Conservation (phyloP, 169 alveolate genomes). For the Sarcocystis neurona region DNA sequence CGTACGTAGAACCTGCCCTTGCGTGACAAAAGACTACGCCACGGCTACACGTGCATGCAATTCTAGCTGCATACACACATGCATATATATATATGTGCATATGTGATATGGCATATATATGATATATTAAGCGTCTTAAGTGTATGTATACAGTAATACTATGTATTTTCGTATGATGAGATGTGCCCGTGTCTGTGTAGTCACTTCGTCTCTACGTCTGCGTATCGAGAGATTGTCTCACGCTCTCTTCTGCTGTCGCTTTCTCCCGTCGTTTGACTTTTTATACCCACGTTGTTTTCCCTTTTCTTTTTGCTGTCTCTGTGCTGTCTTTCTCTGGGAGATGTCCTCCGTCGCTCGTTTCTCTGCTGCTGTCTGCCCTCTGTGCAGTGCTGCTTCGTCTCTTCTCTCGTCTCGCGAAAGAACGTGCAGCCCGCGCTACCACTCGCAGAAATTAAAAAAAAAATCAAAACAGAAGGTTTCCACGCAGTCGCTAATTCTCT, state of each 20-base stretch:
- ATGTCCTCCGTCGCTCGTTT: not conserved
- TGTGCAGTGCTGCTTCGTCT: conserved; percentile 55
- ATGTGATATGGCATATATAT: no score
- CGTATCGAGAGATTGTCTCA: not conserved
- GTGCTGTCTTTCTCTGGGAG: no score
- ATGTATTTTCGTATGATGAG: no score
- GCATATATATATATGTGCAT: no score
- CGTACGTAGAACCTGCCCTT: no score
- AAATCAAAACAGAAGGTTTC: conserved; percentile 40
- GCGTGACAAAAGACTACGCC: no score
- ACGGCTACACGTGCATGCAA: no score
- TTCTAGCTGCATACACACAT: no score
- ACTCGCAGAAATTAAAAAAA: conserved; percentile 24
- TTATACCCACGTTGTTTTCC: not conserved
- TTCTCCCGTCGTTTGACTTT: not conserved
- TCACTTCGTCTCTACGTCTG: not conserved
- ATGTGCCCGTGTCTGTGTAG: no score
- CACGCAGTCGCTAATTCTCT: conserved; percentile 41
- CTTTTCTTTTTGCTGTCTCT: not conserved
- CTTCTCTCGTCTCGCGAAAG: conserved; percentile 36
- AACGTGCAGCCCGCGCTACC: conserved; percentile 39
- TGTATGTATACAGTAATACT: no score
- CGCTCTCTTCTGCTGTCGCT: not conserved
- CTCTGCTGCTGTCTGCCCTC: not conserved
- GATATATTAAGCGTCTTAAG: no score